Evolutionary conservation across 257 asterid species (phyloP).

Genomic region (Solanum dulcamara): DNA sequence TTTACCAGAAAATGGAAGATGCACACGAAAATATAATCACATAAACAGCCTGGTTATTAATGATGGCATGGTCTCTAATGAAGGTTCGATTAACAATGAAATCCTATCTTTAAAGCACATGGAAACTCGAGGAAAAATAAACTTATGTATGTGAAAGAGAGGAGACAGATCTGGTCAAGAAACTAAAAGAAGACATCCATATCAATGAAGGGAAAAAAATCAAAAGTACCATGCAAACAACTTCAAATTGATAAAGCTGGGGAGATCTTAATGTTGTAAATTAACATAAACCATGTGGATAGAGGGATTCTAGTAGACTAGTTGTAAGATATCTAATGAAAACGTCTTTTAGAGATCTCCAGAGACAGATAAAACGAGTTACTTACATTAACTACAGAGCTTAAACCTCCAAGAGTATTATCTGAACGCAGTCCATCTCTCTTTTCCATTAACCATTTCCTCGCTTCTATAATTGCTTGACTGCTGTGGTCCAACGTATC

Average conservation of each 20-base stretch:
- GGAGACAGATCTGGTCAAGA: background rate
- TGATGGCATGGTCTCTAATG: background rate
- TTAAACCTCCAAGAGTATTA: conserved; percentile 2
- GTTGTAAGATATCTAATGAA: background rate
- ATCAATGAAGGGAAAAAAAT: background rate
- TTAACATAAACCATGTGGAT: background rate
- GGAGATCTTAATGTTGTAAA: background rate
- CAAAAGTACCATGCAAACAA: background rate
- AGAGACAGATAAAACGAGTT: background rate
- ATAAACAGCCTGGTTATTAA: background rate
- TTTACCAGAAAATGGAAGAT: background rate
- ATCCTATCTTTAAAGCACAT: background rate
- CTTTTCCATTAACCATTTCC: conserved; percentile 66
- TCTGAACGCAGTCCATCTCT: conserved; percentile 36
- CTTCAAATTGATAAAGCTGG: background rate
- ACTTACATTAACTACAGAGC: conserved; percentile 30
- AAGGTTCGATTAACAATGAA: background rate
- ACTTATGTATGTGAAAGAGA: background rate
- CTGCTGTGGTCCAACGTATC: conserved; percentile 29
- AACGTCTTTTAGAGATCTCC: background rate
- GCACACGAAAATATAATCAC: background rate
- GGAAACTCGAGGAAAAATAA: background rate
- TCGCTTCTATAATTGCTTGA: conserved; percentile 63
- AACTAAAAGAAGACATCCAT: background rate
- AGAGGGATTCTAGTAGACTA: background rate